A percentile compares a stretch with the other conserved stretches of the same genome.
Conservation (phyloP, 345 rosid species). For the Aquilaria sinensis region DNA sequence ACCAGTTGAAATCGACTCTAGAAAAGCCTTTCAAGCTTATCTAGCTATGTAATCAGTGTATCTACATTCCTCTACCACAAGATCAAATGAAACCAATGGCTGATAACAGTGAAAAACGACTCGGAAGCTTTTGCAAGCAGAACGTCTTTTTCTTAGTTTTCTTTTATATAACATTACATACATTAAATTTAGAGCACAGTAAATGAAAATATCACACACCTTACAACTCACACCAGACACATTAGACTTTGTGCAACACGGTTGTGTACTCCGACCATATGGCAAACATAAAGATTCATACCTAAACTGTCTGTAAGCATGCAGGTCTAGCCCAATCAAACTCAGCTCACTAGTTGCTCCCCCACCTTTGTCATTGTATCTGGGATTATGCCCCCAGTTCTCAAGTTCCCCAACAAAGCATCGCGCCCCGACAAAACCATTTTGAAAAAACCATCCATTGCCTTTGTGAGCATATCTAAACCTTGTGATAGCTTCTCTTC, state of each 20-base stretch:
- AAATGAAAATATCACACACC: slow-evolving; percentile 1
- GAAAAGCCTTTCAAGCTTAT: too few species aligned
- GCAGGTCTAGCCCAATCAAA: slow-evolving; percentile 15
- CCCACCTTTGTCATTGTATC: slow-evolving; percentile 24
- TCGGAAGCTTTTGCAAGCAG: background rate
- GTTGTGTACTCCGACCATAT: slow-evolving; percentile 10
- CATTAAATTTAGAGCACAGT: slow-evolving; percentile 14
- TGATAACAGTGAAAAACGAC: background rate
- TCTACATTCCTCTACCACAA: background rate
- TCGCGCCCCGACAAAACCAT: slow-evolving; percentile 71
- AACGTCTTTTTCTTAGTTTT: background rate
- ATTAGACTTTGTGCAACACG: slow-evolving; percentile 8
- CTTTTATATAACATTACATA: slow-evolving; percentile 12
- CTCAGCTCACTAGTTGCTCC: slow-evolving; percentile 22
- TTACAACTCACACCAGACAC: slow-evolving; percentile 12
- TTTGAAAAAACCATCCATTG: slow-evolving; percentile 76
- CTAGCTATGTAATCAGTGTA: too few species aligned
- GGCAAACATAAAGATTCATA: slow-evolving; percentile 11
- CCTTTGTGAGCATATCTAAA: slow-evolving; percentile 56
- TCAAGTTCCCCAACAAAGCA: slow-evolving; percentile 76
- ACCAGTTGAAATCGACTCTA: too few species aligned
- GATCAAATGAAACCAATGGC: background rate
- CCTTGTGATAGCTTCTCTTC: slow-evolving; percentile 63
- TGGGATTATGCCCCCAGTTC: slow-evolving; percentile 31
- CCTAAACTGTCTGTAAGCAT: slow-evolving; percentile 18